A percentile compares a stretch with the other conserved stretches of the same genome.
Conservation (phyloP, 257 asterid species). For the Catharanthus roseus region DNA sequence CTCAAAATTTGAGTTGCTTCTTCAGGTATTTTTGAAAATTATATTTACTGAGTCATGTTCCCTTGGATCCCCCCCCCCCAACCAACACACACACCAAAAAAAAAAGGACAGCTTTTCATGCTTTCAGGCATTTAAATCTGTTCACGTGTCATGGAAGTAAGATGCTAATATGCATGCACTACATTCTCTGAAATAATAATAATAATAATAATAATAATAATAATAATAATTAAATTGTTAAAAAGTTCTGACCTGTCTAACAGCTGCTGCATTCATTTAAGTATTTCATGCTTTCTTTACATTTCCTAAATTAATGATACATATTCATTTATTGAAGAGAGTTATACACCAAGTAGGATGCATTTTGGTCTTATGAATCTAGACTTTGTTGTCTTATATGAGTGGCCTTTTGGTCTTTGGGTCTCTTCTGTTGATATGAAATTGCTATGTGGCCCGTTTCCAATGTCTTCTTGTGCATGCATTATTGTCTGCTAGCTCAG, state of each 20-base stretch:
- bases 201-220: background rate
- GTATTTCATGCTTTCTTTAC: background rate
- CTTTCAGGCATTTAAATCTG: background rate
- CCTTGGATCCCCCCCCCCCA: background rate
- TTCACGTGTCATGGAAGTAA: background rate
- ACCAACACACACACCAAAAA: too few species aligned
- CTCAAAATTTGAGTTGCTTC: conserved; percentile 81
- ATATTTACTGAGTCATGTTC: background rate
- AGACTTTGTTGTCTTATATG: background rate
- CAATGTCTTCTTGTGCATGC: background rate
- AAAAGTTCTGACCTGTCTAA: background rate
- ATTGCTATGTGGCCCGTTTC: background rate
- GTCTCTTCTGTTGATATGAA: background rate
- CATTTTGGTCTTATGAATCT: background rate
- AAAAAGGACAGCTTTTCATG: background rate
- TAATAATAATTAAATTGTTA: background rate
- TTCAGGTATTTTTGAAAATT: conserved; percentile 61
- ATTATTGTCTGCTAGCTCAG: background rate
- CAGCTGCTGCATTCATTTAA: background rate
- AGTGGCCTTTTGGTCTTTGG: background rate
- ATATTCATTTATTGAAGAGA: background rate
- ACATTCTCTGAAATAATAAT: background rate
- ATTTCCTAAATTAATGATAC: background rate
- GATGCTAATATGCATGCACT: background rate
- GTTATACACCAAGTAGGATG: background rate